Base-by-base conservation (phyloP, 2,329 filamentous ascomycete species). In the Diplodia seriata region DNA sequence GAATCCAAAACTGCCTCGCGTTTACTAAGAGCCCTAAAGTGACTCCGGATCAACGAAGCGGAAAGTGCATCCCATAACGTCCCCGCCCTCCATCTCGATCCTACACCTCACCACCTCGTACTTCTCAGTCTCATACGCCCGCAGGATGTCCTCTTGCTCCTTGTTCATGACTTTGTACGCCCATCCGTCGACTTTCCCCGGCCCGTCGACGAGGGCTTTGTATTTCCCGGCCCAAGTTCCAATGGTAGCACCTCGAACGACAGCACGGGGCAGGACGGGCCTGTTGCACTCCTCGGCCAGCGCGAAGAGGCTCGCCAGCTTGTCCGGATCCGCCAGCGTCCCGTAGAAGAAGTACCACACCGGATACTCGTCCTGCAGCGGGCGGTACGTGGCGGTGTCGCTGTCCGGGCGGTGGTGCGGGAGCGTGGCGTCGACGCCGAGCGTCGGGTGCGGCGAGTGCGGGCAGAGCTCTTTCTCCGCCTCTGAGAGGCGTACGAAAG, bases 331-430 rank as follows among this genome's bases (percentile, higher is more conserved):
- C 14, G 72, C 70, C n/a, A 80, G 69, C 1, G 77, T 77, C 43
- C 77, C 77, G 67, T 81, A 79, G 71, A 81, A 78, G 70, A 80
- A 80, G 67, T 77, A 79, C 75, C 76, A 81, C 0, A 83, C 77
- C 0, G 77, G 77, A 53, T 74, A 79, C 56, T 79, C 62, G 50
- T 76, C 61, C 63, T 76, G 76, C 0, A 73, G 15, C 20, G 73
- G 75, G 14, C 50, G 33, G 36, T 68, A 72, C 5, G 15, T 23
- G 29, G 53, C 14, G 11, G 54, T 18, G 36, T 2, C 29, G 50
- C 15, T 29, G 4, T 69, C 53, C 2, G 70, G 72, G 3, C 75
- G 70, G 65, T 72, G 65, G 63, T 77, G 76, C 12, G 76, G 76
- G 9, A 78, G 70, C 14, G 73, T 77, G 3, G 69, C 55, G 29